A percentile compares a stretch with the other conserved stretches of the same genome.
These are phyloP conservation scores for Debaryomyces nepalensis DNA, from an alignment of 1,139 yeast genomes.

Conservation along the genomic window DNA sequence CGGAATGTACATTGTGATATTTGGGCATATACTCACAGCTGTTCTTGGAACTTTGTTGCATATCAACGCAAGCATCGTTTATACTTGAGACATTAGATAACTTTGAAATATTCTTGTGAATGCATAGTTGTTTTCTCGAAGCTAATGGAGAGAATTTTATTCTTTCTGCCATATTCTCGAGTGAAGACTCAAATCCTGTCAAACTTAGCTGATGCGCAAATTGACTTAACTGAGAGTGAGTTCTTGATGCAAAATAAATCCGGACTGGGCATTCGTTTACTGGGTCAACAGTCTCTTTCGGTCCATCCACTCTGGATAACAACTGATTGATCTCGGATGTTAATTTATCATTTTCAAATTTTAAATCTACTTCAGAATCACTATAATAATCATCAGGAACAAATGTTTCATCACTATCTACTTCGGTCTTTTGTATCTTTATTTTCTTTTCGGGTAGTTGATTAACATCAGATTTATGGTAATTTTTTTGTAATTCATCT, in stretches of 20 bases:
- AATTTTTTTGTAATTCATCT: constrained; percentile 28
- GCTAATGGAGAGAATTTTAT: constrained; percentile 71
- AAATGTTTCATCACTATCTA: constrained; percentile 29
- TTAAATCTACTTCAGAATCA: constrained; percentile 30
- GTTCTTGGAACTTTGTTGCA: constrained; percentile 50
- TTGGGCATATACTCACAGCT: constrained; percentile 60
- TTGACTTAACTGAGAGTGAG: constrained; percentile 88
- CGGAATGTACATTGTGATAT: constrained; percentile 31
- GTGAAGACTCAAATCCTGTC: constrained; percentile 68
- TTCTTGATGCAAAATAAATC: constrained; percentile 74
- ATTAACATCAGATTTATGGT: constrained; percentile 17
- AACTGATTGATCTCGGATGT: constrained; percentile 50
- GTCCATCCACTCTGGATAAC: constrained; percentile 37
- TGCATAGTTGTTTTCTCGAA: constrained; percentile 85
- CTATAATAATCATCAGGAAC: constrained; percentile 48
- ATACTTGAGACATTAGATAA: constrained; percentile 57
- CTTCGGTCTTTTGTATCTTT: constrained; percentile 14
- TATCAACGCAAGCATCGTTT: constrained; percentile 82
- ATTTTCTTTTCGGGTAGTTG: constrained; percentile 15
- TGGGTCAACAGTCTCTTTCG: constrained; percentile 17
- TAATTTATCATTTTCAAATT: constrained; percentile 32
- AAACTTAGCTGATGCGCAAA: constrained; percentile 73
- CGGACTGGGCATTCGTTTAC: constrained; percentile 49
- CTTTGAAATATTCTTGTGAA: constrained; percentile 63
- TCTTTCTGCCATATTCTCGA: constrained; percentile 43